These are phyloP conservation scores for Pachysandra terminalis DNA, from an alignment of 164 flowering plant species.

Conservation along the genomic window DNA sequence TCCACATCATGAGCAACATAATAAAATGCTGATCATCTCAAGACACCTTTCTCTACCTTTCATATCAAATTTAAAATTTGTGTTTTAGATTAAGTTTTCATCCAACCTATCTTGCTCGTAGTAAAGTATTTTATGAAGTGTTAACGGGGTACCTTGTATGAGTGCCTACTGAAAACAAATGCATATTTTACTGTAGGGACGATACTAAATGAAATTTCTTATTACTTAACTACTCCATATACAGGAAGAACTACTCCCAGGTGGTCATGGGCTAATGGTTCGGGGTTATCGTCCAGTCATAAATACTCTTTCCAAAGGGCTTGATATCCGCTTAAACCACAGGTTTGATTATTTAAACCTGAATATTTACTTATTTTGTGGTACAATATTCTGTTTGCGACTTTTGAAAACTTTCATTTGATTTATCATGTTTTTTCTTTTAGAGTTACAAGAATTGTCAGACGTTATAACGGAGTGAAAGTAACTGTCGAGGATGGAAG, in stretches of 20 bases:
- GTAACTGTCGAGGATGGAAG: constrained; percentile 56
- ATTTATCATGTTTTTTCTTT: not conserved
- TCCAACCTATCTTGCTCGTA: no score
- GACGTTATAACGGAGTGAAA: constrained; percentile 47
- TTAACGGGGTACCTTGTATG: no score
- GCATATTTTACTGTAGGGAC: no score
- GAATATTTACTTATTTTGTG: not conserved
- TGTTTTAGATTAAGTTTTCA: no score
- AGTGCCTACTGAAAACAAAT: no score
- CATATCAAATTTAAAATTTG: no score
- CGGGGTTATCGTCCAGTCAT: constrained; percentile 71
- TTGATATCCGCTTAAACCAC: constrained; percentile 58
- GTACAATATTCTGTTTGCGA: not conserved
- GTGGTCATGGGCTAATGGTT: constrained; percentile 84
- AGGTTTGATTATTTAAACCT: constrained; percentile 26
- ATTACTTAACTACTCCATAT: not conserved
- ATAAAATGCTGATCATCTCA: no score
- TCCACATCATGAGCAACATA: no score
- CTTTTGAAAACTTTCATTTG: not conserved
- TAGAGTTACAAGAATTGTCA: constrained; percentile 48
- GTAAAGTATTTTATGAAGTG: no score
- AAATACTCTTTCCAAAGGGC: constrained; percentile 66
- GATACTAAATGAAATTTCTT: no score
- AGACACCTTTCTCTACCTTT: no score
- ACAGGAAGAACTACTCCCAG: constrained; percentile 70